Conservation (phyloP, 441 rosid genomes). For the Bruguiera hainesii region DNA sequence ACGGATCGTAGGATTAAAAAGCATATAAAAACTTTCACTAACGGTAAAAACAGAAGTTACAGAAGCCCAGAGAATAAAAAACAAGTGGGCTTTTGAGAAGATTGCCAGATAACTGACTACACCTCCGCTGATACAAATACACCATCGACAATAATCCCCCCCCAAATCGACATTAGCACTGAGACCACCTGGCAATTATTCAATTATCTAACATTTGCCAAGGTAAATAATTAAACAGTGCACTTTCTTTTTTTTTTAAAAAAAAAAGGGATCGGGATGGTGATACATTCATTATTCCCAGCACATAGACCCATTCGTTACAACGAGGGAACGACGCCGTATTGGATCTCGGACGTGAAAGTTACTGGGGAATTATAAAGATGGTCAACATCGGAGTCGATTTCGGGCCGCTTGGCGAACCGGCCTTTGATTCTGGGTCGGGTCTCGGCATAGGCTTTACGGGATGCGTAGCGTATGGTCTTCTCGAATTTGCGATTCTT, state of each 20-base stretch:
- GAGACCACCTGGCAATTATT: too few relatives aligned
- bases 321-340: slow-evolving; percentile 74
- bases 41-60: slow-evolving; percentile 18
- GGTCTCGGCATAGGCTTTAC: slow-evolving; percentile 94
- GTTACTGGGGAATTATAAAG: slow-evolving; percentile 22
- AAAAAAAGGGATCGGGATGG: too few relatives aligned
- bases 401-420: slow-evolving; percentile 68
- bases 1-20: too few relatives aligned
- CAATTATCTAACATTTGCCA: too few relatives aligned
- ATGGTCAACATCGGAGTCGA: slow-evolving; percentile 43
- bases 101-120: too few relatives aligned
- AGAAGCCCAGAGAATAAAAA: slow-evolving; percentile 31
- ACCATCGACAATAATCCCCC: too few relatives aligned
- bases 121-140: too few relatives aligned
- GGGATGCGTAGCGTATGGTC: slow-evolving; percentile 88
- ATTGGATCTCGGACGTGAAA: slow-evolving; percentile 35
- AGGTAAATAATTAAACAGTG: too few relatives aligned
- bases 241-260: too few relatives aligned
- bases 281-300: too few relatives aligned
- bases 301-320: slow-evolving; percentile 14
- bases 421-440: slow-evolving; percentile 93
- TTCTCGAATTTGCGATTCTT: slow-evolving; percentile 91
- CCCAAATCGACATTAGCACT: too few relatives aligned
- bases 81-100: slow-evolving; percentile 18
- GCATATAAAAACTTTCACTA: not conserved